phyloP scores from a whole-genome alignment of 305 asterid genomes.

The Fraxinus angustifolia region DNA sequence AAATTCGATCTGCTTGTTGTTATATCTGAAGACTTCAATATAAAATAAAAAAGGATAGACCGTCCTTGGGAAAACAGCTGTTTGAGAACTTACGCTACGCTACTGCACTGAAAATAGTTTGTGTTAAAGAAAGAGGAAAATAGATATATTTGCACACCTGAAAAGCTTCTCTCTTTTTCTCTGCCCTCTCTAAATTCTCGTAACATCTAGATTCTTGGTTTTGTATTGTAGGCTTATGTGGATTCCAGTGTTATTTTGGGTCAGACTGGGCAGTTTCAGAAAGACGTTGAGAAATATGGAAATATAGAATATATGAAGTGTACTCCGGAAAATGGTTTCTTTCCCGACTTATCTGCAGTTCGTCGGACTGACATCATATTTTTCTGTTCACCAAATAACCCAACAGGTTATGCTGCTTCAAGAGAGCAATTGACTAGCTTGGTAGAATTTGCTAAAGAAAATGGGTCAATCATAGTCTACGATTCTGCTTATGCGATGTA shows the following conservation, averaged over 20 bases:
- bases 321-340: constrained; percentile 83
- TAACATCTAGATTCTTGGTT: constrained; percentile 6
- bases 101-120: not conserved
- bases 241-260: constrained; percentile 96
- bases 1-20: not conserved
- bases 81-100: not conserved
- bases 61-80: not conserved
- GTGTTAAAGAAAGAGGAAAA: not conserved
- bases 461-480: constrained; percentile 84
- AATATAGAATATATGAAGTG: constrained; percentile 95
- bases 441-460: constrained; percentile 81
- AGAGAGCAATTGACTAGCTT: constrained; percentile 83
- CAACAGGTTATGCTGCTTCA: constrained; percentile 90
- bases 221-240: constrained; percentile 68
- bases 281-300: constrained; percentile 73
- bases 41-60: not conserved
- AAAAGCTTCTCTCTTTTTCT: not conserved
- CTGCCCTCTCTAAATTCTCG: constrained; percentile 1
- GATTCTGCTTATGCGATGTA: constrained; percentile 99
- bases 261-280: constrained; percentile 84
- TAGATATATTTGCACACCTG: not conserved
- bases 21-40: not conserved
- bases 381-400: constrained; percentile 90
- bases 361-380: constrained; percentile 69
- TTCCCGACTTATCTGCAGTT: constrained; percentile 69